phyloP scores from a whole-genome alignment of 345 rosid species.

The Sisymbrium irio region DNA sequence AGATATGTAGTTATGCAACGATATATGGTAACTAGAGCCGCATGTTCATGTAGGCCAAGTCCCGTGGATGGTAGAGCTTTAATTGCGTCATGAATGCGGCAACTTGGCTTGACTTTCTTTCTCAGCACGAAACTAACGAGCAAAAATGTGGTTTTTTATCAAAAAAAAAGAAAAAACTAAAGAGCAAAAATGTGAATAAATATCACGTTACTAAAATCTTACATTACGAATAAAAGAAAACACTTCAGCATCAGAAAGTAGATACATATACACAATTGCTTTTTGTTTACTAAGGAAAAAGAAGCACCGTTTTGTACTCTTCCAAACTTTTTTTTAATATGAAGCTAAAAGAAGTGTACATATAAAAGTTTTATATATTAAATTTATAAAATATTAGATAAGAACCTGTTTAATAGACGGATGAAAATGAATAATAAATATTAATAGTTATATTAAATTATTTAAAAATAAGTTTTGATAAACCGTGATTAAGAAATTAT shows the following conservation, averaged over 20 bases:
- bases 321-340: not conserved
- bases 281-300: constrained; percentile 9
- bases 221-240: not conserved
- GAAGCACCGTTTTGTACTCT: not conserved
- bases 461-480: no score
- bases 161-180: no score
- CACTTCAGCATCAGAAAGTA: not conserved
- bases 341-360: not conserved
- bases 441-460: no score
- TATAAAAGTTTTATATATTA: not conserved
- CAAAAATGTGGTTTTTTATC: no score
- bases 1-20: not conserved
- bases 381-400: no score
- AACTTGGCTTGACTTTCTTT: constrained; percentile 21
- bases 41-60: constrained; percentile 4
- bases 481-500: no score
- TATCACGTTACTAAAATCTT: constrained; percentile 7
- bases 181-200: constrained; percentile 15
- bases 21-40: not conserved
- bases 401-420: no score
- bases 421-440: no score
- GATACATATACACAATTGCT: not conserved
- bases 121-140: constrained; percentile 22
- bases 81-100: constrained; percentile 24
- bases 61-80: constrained; percentile 25